phyloP scores from a whole-genome alignment of 2,329 filamentous ascomycete genomes.

The Ceratocystis huliohia region DNA sequence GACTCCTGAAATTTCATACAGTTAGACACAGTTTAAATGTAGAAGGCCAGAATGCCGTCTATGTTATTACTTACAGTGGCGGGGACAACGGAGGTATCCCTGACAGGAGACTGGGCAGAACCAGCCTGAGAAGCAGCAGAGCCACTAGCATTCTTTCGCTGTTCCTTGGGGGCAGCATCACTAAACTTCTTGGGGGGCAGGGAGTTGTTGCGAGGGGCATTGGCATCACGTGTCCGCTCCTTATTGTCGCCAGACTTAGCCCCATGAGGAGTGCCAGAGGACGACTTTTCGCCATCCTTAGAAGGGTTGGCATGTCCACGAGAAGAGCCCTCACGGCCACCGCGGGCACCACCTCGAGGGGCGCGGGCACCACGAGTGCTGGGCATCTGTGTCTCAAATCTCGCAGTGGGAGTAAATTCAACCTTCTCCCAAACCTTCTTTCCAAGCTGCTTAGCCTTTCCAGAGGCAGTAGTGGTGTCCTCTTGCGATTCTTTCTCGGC shows the following conservation, averaged over 20 bases:
- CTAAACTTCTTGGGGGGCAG: slow-evolving; percentile 31
- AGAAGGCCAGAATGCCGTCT: not conserved
- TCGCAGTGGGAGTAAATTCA: slow-evolving; percentile 69
- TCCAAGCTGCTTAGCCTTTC: slow-evolving; percentile 37
- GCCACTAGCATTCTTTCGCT: slow-evolving; percentile 34
- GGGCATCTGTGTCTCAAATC: slow-evolving; percentile 73
- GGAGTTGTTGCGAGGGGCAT: slow-evolving; percentile 28
- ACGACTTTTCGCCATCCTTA: slow-evolving; percentile 31
- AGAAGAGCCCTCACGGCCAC: slow-evolving; percentile 25
- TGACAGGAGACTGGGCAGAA: slow-evolving; percentile 24
- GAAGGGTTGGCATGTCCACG: slow-evolving; percentile 24
- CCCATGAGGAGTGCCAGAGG: slow-evolving; percentile 23
- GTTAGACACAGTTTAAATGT: not conserved
- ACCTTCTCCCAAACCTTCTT: slow-evolving; percentile 82
- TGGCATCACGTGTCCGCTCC: slow-evolving; percentile 17
- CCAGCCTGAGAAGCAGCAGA: slow-evolving; percentile 25
- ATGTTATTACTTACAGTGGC: slow-evolving; percentile 31
- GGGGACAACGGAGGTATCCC: slow-evolving; percentile 28
- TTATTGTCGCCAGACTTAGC: slow-evolving; percentile 16
- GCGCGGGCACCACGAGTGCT: slow-evolving; percentile 38
- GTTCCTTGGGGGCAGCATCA: slow-evolving; percentile 31
- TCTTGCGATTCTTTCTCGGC: slow-evolving; percentile 53
- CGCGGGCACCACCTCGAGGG: slow-evolving; percentile 34
- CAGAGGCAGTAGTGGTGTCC: slow-evolving; percentile 31
- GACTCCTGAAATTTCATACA: slow-evolving; percentile 12